Conservation (phyloP, 1,284 basidiomycete species). For the Cutaneotrichosporon cutaneum region DNA sequence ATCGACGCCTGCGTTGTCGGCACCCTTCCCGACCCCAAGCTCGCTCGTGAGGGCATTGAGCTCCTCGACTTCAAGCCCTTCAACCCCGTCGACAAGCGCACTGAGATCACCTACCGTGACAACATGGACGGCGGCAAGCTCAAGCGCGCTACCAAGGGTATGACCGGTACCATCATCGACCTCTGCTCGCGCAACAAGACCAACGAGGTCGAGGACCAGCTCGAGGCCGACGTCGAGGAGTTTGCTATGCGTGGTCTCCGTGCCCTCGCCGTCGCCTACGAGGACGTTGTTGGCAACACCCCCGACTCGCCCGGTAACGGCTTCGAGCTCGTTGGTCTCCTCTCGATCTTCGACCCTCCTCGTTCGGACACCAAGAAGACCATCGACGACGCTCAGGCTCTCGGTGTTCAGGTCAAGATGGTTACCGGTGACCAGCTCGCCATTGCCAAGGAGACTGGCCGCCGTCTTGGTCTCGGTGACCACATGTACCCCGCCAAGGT, state of each 20-base stretch:
- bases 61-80: slow-evolving; percentile 98
- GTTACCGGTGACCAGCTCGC: slow-evolving; percentile 99
- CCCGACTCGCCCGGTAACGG: slow-evolving; percentile 68
- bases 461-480: slow-evolving; percentile 91
- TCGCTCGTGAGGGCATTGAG: slow-evolving; percentile 88
- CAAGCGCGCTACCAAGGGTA: slow-evolving; percentile 98
- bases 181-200: slow-evolving; percentile 97
- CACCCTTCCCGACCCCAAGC: slow-evolving; percentile 68
- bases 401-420: slow-evolving; percentile 99
- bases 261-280: slow-evolving; percentile 92
- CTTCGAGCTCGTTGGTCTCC: slow-evolving; percentile 94
- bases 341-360: slow-evolving; percentile 97
- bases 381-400: slow-evolving; percentile 90
- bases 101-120: slow-evolving; percentile 96
- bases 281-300: slow-evolving; percentile 77
- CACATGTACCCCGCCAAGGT: slow-evolving; percentile 98
- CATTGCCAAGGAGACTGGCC: slow-evolving; percentile 98
- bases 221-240: slow-evolving; percentile 94
- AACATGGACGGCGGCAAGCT: slow-evolving; percentile 81
- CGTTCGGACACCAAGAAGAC: slow-evolving; percentile 99
- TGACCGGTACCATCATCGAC: slow-evolving; percentile 95
- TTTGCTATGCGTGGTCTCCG: slow-evolving; percentile 95
- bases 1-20: slow-evolving; percentile 86
- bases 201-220: slow-evolving; percentile 79
- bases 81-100: slow-evolving; percentile 99